Evolutionary conservation across 2,329 filamentous ascomycete genomes (phyloP), one percentile per base, ranked within the genome.

Genomic region (Penicillium paneum): DNA sequence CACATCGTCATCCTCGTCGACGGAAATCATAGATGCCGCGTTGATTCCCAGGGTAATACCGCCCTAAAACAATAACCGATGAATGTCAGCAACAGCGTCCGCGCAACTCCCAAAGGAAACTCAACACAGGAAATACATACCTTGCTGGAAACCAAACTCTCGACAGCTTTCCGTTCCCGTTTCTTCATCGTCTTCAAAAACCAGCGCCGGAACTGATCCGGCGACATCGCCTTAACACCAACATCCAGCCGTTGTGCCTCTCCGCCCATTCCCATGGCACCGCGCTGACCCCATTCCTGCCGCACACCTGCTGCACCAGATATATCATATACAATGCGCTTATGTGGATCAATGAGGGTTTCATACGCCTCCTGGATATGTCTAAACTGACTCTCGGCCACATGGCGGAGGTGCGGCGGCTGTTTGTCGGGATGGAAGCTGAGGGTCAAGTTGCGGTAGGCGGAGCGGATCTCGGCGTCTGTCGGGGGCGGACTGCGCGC

Each of bases 401-500:
- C 67, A 17, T 73, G 68, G 36, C 66, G 71, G 32, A 72, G 61
- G 38, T 74, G 66, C 35, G 66, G 46, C 5, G 75, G 75, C 50
- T 78, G 75, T 57, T 77, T 77, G 59, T 78, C 75, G 17, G 75
- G 75, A 47, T 78, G 75, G 52, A 78, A 77, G 57, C 71, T 75
- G 24, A 76, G 67, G 8, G 72, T 73, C 51, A 77, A 60, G 29
- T 64, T 72, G 46, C 71, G 72, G 59, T 76, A 77, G n/a, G 75
- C 75, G 38, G 74, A 71, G 26, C 75, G 74, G 47, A 78, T 74
- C 40, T 76, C 67, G 26, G 73, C 57, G 8, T 75, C 71, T 31
- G 69, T 72, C 2, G 75, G 75, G 1, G 73, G 65, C n/a, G 74
- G 74, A 5, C 68, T 58, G 49, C 68, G 68, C 11, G 72, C 59